Evolutionary conservation across 179 eudicot genomes (phyloP), one percentile per base, ranked within the genome.

Genomic region (Camellia oleifera): DNA sequence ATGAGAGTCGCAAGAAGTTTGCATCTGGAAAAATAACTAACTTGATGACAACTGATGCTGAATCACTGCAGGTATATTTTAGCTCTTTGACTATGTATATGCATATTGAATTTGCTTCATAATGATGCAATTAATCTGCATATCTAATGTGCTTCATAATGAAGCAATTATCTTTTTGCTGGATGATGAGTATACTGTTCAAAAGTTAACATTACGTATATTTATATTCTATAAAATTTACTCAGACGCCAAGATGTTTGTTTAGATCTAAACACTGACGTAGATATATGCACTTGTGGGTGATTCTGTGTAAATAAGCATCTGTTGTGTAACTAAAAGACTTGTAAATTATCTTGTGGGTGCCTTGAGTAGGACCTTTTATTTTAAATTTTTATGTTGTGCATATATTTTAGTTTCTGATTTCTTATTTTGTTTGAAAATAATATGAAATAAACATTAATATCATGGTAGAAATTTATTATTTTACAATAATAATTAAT

Each of bases 21-120:
- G 81, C 97, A 52, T 67, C 97, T 53, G 98, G 98, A 75, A 95
- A 92, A 87, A 91, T 93, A 57, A 95, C 97, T 69, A 95, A 95
- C 81, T 86, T 93, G 84, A 95, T 95, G 98, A 92, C 98, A 77
- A 95, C 97, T 7, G 98, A 95, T 86, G 88, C 98, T 83, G 94
- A 92, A 86, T 75, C 98, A 54, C 93, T 95, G 69, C 95, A 93
- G 98, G 98, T 81, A 91, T 76, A 89, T 78, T 54, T 54, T 69
- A 73, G 61, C 46, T 8, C 45, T 17, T 7, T 74, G 48, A 58
- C 26, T 45, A 32, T n/a, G 15, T 32, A 14, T 56, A 40, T 32
- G 40, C 40, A 32, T 32, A 32, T 32, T 1, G 40, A 32, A 32
- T 32, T 32, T 32, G 40, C 40, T 32, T 32, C 40, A 32, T 32